Base-by-base conservation (phyloP, 768 basidiomycete species). In the Podaxis sp. region DNA sequence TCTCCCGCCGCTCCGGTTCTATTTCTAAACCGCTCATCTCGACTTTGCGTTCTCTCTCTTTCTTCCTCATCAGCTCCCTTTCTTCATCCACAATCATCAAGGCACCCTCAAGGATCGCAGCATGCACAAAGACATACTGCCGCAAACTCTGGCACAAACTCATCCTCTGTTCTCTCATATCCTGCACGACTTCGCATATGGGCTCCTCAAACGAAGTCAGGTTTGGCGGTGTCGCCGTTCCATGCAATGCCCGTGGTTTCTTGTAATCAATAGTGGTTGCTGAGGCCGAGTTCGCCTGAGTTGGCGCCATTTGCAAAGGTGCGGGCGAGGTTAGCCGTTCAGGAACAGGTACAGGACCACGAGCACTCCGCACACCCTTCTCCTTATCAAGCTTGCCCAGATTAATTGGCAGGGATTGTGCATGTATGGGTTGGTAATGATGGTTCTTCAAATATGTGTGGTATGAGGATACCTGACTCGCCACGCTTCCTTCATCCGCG, bases 131-230 rank as follows among this genome's bases (percentile, higher is more conserved):
- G 20, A 96, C 89, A 70, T 96, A 99, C 76, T 99, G 96, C 62
- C 95, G 80, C 70, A 96, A 76, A 73, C 91, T 96, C 79, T 96
- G 96, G 71, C 96, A 96, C 65, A 97, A 76, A 69, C 93, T 95
- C 96, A 99, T 99, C 58, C 96, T 81, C 76, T 98, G 96, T 73
- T 96, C 89, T 50, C 96, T 84, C 89, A 99, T 94, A 71, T 95
- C 93, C 75, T 96, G 93, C 56, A 98, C 80, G 0, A 97, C 84
- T 59, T 87, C 83, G 72, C 83, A 87, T 44, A 97, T 84, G 2
- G 96, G 96, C 52, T 93, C 89, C 36, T 83, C 80, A 65, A 89
- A 86, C 38, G 80, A 78, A 49, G 85, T 86, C 64, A 93, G 74
- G 50, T 80, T 76, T 17, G 81, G 81, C 3, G 93, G 91, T 12